phyloP scores from a whole-genome alignment of 164 flowering plant species.

The Kingdonia uniflora region DNA sequence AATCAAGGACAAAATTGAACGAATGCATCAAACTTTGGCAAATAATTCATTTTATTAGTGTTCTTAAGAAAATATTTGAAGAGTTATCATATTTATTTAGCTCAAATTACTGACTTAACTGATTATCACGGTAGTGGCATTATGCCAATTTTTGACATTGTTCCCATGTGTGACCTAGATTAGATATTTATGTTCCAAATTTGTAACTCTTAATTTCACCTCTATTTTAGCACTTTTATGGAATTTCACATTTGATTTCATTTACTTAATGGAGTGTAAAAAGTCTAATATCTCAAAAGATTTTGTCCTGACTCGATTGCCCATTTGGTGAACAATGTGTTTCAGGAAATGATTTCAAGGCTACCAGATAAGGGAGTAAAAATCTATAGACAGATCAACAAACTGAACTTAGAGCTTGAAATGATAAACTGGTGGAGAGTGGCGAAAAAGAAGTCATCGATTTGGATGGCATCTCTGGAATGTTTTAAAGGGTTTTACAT shows the following conservation, averaged over 20 bases:
- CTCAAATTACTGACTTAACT: too few species aligned
- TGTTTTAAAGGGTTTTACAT: conserved; percentile 22
- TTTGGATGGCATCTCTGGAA: conserved; percentile 41
- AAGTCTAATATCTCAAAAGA: too few species aligned
- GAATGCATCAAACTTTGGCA: conserved; percentile 38
- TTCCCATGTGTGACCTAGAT: too few species aligned
- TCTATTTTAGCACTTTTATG: too few species aligned
- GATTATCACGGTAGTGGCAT: not conserved
- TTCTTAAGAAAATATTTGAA: not conserved
- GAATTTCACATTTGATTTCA: not conserved
- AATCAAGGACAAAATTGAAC: too few species aligned
- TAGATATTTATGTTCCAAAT: too few species aligned
- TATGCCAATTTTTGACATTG: not conserved
- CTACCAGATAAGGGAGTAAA: conserved; percentile 51
- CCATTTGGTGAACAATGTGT: not conserved
- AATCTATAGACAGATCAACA: conserved; percentile 48
- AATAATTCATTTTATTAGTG: conserved; percentile 37
- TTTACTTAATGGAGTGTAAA: not conserved
- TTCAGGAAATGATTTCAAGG: conserved; percentile 53
- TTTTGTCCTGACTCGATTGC: too few species aligned
- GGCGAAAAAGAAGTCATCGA: too few species aligned
- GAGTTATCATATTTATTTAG: too few species aligned
- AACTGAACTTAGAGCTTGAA: conserved; percentile 44
- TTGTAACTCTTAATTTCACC: too few species aligned
- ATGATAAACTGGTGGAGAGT: conserved; percentile 21